Percentiles rank a stretch among this genome's conserved stretches.
Evolutionary conservation across 139 green algal species (phyloP).

Genomic region (Volvox reticuliferus): DNA sequence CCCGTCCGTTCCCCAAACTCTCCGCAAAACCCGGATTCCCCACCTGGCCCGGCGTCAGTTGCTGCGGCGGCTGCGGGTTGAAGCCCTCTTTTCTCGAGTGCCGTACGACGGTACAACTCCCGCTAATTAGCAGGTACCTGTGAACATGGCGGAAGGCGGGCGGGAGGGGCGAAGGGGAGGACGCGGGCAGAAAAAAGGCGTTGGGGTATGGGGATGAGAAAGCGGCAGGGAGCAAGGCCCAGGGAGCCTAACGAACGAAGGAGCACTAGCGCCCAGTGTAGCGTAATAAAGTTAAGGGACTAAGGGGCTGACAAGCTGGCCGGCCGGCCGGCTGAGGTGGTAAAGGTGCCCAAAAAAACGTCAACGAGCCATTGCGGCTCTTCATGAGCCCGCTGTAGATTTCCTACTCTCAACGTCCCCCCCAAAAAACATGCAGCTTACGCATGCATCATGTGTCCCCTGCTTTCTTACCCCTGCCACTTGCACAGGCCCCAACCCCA

Average conservation of each 20-base stretch:
- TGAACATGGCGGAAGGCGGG: too few relatives aligned
- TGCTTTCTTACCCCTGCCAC: neutral
- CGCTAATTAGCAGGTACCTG: slow-evolving; percentile 29
- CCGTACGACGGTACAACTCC: neutral
- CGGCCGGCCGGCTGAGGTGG: too few relatives aligned
- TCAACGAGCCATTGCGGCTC: too few relatives aligned
- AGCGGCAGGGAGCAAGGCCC: neutral
- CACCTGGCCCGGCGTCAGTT: slow-evolving; percentile 5
- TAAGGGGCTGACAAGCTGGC: too few relatives aligned
- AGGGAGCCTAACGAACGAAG: too few relatives aligned
- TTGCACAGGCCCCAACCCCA: too few relatives aligned
- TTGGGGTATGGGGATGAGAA: neutral
- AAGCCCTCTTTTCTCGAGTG: slow-evolving; percentile 23
- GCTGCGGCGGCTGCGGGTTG: neutral
- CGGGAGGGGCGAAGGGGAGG: neutral
- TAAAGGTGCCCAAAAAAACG: too few relatives aligned
- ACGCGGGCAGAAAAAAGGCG: too few relatives aligned
- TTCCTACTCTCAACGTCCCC: too few relatives aligned
- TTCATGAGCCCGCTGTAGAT: too few relatives aligned
- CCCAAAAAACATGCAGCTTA: neutral
- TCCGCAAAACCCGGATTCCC: neutral
- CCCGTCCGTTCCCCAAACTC: neutral
- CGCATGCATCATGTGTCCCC: neutral
- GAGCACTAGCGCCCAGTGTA: too few relatives aligned
- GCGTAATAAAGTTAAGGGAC: too few relatives aligned